Base-by-base conservation (phyloP, 768 basidiomycete species). In the Ramaria sp. region DNA sequence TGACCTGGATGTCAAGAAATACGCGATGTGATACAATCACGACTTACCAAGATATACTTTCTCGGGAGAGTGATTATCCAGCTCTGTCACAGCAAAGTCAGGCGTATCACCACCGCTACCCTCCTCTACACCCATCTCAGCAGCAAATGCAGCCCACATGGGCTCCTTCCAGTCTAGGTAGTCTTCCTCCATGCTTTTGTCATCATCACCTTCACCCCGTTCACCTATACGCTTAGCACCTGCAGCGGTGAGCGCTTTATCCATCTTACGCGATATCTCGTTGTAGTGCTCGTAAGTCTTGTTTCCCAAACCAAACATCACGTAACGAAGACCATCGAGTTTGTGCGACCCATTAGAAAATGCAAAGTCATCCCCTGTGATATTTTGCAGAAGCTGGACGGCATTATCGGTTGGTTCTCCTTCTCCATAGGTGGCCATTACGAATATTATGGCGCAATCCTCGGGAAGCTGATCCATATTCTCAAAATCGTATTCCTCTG, bases 131-230 rank as follows among this genome's bases (percentile, higher is more conserved):
- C 78, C 77, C 78, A 97, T 78, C 20, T 78, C 78, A 53, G 74
- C 67, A n/a, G 92, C 77, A 57, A 98, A 89, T 4, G 82, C 81
- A 16, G 86, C 83, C 88, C 93, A 98, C 93, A 98, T 94, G 61
- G 76, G 78, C 64, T 99, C 95, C 69, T 98, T 99, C 95, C 95
- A 99, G 62, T 90, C 93, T 12, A 99, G 79, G 67, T 98, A 99
- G 68, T 99, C 95, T 72, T 99, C 95, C 67, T 99, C 95, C 94
- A 99, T 97, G 65, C 88, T 92, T 75, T 96, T 96, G 70, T 99
- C 96, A 64, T 99, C 95, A 64, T 99, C 96, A 59, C 95, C 95
- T 69, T 98, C 94, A 9, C 95, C 95, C 37, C 85, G 76, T 65
- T 85, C 83, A 41, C 93, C 93, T 34, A 98, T 87, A 50, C 91